Base-by-base conservation (phyloP, 768 basidiomycete species). In the Leccinum olivaceopallidum region DNA sequence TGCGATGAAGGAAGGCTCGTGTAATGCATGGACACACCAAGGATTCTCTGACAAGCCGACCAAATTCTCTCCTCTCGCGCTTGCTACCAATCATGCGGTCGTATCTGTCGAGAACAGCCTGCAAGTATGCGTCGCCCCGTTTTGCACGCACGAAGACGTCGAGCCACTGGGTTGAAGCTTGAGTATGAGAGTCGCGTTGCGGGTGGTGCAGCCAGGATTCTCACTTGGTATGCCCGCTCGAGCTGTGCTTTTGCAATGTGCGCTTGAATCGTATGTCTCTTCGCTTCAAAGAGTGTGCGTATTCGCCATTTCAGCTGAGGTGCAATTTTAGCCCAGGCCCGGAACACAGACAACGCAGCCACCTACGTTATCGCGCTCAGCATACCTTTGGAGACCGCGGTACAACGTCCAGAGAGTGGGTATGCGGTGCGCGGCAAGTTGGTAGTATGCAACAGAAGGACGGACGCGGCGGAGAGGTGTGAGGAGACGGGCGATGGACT, bases 321-420 rank as follows among this genome's bases (percentile, higher is more conserved):
- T 14, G 60, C 51, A 18, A 54, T 56, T 53, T 55, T 6, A 59
- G 30, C 6, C 14, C 7, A 28, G 18, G 36, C 4, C 2, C 32
- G 7, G 14, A n/a, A 55, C 47, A 47, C 3, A n/a, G 34, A 28
- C n/a, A 18, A 30, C 2, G 49, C 9, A 44, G 2, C 70, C 1
- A 22, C 18, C 57, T 65, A 90, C 89, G 68, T 83, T 77, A 28
- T 82, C 79, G 14, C 79, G 79, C 1, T 84, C 82, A 6, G 89
- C 80, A 44, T 80, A 67, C 30, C 79, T 75, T 53, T 91, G 73
- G 14, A 95, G 78, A 4, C 85, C 84, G 22, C 92, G 81, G 71
- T 94, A 95, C 5, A 95, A 75, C 0, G 79, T 73, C 89, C 90
- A 92, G 65, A 89, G 71, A 0, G 91, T 93, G 4, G 94, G 92